Conservation (phyloP, 176 grass and related monocot genomes). For the Aegilops bicornis region DNA sequence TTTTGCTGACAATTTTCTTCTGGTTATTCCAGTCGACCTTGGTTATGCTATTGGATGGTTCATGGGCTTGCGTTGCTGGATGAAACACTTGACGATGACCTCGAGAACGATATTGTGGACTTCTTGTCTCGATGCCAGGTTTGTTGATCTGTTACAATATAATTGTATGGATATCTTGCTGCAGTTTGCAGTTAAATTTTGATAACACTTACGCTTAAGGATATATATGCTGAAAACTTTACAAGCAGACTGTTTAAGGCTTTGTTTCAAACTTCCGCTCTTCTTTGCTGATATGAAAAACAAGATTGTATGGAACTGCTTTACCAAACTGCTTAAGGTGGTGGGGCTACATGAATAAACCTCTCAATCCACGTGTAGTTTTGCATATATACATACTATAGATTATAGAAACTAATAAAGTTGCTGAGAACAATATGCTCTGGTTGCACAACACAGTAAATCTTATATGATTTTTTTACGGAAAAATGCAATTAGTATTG, state of each 20-base stretch:
- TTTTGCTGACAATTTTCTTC: constrained; percentile 11
- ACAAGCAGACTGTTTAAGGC: not conserved
- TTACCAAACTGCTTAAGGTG: not conserved
- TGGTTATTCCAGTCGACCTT: constrained; percentile 73
- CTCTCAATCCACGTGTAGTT: not conserved
- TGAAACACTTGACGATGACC: constrained; percentile 67
- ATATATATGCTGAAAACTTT: not conserved
- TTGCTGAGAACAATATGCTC: not conserved
- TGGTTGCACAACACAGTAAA: not conserved
- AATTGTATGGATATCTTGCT: not conserved
- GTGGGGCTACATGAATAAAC: not conserved
- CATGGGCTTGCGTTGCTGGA: constrained; percentile 74
- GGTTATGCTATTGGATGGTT: constrained; percentile 96
- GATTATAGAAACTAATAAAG: not conserved
- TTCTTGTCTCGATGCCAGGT: constrained; percentile 94
- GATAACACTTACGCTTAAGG: not conserved
- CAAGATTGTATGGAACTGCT: not conserved
- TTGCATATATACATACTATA: not conserved
- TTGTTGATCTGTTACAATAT: constrained; percentile 16
- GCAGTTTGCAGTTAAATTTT: not conserved
- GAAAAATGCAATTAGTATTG: not conserved
- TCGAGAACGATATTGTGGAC: constrained; percentile 65
- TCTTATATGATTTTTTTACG: not conserved
- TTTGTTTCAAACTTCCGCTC: not conserved
- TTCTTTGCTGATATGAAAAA: not conserved